A percentile compares a stretch with the other conserved stretches of the same genome.
phyloP scores from a whole-genome alignment of 2,329 filamentous ascomycete species.

The Phaeosphaeria sp. region DNA sequence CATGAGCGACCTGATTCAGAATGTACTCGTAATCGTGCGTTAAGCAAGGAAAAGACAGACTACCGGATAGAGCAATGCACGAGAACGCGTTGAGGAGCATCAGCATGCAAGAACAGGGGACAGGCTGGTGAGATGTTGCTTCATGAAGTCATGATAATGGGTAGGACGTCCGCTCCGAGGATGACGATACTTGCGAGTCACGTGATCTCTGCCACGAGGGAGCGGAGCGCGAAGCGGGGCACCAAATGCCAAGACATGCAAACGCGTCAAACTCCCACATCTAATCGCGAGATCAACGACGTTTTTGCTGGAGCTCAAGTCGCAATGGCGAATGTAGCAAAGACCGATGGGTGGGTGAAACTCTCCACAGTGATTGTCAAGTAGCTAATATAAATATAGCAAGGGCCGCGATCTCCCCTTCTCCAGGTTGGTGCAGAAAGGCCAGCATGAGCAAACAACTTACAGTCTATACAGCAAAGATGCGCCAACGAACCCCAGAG shows the following conservation, averaged over 20 bases:
- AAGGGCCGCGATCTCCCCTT: not conserved
- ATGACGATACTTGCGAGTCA: conserved; percentile 1
- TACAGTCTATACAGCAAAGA: conserved; percentile 44
- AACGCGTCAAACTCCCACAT: conserved; percentile 29
- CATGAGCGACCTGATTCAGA: not conserved
- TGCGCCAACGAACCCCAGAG: conserved; percentile 74
- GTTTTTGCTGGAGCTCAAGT: conserved; percentile 12
- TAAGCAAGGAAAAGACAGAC: not conserved
- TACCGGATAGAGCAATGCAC: not conserved
- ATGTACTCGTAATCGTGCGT: not conserved
- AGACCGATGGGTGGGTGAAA: conserved; percentile 29
- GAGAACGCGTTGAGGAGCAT: not conserved
- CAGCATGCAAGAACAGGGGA: not conserved
- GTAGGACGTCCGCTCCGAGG: not conserved
- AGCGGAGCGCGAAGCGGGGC: conserved; percentile 18
- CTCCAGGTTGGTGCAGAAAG: not conserved
- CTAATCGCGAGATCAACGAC: conserved; percentile 12
- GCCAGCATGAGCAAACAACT: not conserved
- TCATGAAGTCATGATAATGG: conserved; percentile 6
- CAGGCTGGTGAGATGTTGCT: not conserved
- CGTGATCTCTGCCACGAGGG: not conserved
- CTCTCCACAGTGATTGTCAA: not conserved
- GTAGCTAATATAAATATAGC: not conserved
- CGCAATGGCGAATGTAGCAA: conserved; percentile 37
- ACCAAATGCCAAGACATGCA: conserved; percentile 22